phyloP scores from a whole-genome alignment of 352 stramenopile genomes.

The Globisporangium alternatum region DNA sequence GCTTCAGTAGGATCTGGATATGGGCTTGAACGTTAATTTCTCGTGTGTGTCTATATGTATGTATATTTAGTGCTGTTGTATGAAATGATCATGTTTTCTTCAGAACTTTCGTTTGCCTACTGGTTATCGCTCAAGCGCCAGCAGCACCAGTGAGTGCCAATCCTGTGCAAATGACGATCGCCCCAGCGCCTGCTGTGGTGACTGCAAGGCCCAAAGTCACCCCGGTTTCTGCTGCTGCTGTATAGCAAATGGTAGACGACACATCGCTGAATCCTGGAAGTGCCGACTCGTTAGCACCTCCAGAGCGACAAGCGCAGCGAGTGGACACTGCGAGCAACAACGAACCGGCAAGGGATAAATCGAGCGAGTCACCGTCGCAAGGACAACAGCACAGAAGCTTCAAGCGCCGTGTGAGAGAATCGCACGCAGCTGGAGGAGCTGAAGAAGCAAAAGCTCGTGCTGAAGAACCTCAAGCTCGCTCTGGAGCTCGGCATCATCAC shows the following conservation, averaged over 20 bases:
- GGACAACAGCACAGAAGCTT: not conserved
- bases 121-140: not conserved
- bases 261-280: not conserved
- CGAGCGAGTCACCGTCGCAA: not conserved
- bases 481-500: slow-evolving; percentile 3
- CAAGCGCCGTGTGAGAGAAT: not conserved
- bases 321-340: not conserved
- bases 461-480: not conserved
- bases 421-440: not conserved
- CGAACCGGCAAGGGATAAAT: not conserved
- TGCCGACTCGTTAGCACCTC: not conserved
- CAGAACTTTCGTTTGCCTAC: no score
- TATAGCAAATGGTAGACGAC: not conserved
- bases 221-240: no score
- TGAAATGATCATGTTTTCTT: no score
- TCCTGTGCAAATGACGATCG: not conserved
- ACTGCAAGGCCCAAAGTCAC: not conserved
- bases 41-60: no score
- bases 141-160: not conserved
- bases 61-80: no score
- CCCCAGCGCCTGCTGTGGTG: not conserved
- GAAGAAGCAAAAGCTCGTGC: not conserved
- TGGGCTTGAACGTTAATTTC: no score
- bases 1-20: no score
- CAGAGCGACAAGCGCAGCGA: not conserved